Conservation (phyloP, 441 rosid genomes). For the Melastoma candidum region DNA sequence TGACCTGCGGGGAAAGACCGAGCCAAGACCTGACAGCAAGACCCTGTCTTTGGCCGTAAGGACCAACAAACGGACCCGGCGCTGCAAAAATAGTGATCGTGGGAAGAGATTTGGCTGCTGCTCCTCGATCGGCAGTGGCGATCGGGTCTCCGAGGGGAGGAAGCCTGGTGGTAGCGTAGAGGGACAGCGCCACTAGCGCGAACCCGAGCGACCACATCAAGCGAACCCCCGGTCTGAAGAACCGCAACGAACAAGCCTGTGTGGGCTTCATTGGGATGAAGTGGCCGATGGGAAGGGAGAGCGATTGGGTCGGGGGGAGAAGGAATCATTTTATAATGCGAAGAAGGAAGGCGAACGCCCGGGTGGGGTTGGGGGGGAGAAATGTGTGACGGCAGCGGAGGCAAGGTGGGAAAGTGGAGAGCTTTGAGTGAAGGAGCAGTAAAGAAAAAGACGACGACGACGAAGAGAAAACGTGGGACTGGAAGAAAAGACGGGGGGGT, state of each 20-base stretch:
- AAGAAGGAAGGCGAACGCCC: slow-evolving; percentile 3
- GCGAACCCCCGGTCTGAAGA: slow-evolving; percentile 39
- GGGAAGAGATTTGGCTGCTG: slow-evolving; percentile 20
- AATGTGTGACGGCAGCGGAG: not conserved
- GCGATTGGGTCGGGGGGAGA: not conserved
- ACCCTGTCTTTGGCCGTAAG: slow-evolving; percentile 36
- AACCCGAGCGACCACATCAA: slow-evolving; percentile 78
- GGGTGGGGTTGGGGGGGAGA: slow-evolving; percentile 1
- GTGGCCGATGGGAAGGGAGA: not conserved
- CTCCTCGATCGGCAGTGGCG: not conserved
- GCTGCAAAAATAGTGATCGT: slow-evolving; percentile 59
- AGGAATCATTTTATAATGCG: not conserved
- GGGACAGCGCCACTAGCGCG: slow-evolving; percentile 54
- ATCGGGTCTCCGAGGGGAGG: slow-evolving; percentile 26
- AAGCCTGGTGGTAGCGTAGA: slow-evolving; percentile 57
- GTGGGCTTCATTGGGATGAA: not conserved
- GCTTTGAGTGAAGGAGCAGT: slow-evolving; percentile 32
- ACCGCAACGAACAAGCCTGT: slow-evolving; percentile 21
- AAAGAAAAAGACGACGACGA: slow-evolving; percentile 21
- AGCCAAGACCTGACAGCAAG: slow-evolving; percentile 73
- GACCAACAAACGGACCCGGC: slow-evolving; percentile 33
- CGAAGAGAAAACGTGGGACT: too few relatives aligned
- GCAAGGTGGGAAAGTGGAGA: slow-evolving; percentile 17
- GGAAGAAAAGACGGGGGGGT: too few relatives aligned
- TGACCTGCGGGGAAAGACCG: slow-evolving; percentile 50